These are phyloP conservation scores for Mortierella polycephala DNA, from an alignment of 371 early-diverging fungal species.

Conservation along the genomic window DNA sequence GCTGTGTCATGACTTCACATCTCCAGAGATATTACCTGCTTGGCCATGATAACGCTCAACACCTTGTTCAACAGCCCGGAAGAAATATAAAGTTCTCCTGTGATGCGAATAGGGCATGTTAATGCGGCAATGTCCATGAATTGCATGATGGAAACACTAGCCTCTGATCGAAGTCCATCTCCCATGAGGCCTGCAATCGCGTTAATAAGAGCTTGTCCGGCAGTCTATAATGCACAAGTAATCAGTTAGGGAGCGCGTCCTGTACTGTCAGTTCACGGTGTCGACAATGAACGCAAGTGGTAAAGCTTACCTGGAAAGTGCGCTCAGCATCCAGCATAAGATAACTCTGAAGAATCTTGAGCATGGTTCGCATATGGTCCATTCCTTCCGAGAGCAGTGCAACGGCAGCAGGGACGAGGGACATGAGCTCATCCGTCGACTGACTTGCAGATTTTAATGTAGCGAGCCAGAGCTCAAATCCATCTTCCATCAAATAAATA, in stretches of 20 bases:
- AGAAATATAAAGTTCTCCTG: slow-evolving; percentile 62
- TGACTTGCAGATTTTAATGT: slow-evolving; percentile 73
- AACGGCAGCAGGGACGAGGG: slow-evolving; percentile 71
- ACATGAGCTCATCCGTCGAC: slow-evolving; percentile 64
- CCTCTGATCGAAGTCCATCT: slow-evolving; percentile 66
- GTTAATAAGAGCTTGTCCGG: slow-evolving; percentile 60
- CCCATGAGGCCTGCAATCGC: slow-evolving; percentile 67
- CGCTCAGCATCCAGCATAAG: slow-evolving; percentile 66
- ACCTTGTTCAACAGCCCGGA: slow-evolving; percentile 66
- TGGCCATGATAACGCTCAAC: slow-evolving; percentile 63
- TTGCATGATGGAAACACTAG: slow-evolving; percentile 69
- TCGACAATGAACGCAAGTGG: too few species aligned
- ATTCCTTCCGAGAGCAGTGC: slow-evolving; percentile 78
- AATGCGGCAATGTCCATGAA: slow-evolving; percentile 69
- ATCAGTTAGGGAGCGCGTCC: not conserved
- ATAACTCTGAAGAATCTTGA: slow-evolving; percentile 85
- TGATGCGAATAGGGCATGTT: slow-evolving; percentile 60
- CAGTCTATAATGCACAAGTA: slow-evolving; percentile 37
- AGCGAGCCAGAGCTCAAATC: slow-evolving; percentile 87
- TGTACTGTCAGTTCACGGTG: too few species aligned
- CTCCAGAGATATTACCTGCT: slow-evolving; percentile 56
- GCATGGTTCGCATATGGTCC: slow-evolving; percentile 76
- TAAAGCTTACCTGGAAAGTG: slow-evolving; percentile 32
- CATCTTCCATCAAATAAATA: slow-evolving; percentile 89
- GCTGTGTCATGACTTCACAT: too few species aligned